A percentile compares a stretch with the other conserved stretches of the same genome.
phyloP scores from a whole-genome alignment of 306 rosid species.

The Clitoria ternatea region DNA sequence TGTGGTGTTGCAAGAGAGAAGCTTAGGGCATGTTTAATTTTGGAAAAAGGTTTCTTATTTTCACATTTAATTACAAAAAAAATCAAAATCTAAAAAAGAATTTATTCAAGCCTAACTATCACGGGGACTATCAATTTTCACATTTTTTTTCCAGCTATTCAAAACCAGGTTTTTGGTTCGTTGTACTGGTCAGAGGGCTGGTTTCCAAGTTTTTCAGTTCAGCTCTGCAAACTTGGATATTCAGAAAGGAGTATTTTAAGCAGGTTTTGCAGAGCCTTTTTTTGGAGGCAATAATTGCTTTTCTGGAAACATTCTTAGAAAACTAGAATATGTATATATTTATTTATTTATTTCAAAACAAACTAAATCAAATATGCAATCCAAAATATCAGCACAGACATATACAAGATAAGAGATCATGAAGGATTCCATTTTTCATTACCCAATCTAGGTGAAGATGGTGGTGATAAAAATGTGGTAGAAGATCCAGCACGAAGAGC shows the following conservation, averaged over 20 bases:
- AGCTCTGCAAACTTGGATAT: not conserved
- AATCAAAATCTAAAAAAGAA: not conserved
- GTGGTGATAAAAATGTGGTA: slow-evolving; percentile 78
- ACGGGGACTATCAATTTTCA: not conserved
- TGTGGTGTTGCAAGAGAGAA: not conserved
- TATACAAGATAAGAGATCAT: slow-evolving; percentile 1
- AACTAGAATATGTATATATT: not conserved
- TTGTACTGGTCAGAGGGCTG: not conserved
- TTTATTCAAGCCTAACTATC: not conserved
- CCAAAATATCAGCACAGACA: not conserved
- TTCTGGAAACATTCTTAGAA: not conserved
- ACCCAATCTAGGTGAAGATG: slow-evolving; percentile 83
- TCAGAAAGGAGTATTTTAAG: not conserved
- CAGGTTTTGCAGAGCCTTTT: not conserved
- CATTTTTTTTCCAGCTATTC: not conserved
- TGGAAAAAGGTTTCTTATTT: too few species aligned
- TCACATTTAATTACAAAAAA: too few species aligned
- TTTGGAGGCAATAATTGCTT: not conserved
- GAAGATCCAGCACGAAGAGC: slow-evolving; percentile 98
- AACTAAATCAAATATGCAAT: not conserved
- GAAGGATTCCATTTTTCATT: slow-evolving; percentile 18
- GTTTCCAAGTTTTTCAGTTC: not conserved
- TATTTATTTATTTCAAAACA: not conserved
- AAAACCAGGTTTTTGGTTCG: not conserved
- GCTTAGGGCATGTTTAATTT: too few species aligned